phyloP scores from a whole-genome alignment of 805 yeast species.

The Wickerhamiella allomyrinae region DNA sequence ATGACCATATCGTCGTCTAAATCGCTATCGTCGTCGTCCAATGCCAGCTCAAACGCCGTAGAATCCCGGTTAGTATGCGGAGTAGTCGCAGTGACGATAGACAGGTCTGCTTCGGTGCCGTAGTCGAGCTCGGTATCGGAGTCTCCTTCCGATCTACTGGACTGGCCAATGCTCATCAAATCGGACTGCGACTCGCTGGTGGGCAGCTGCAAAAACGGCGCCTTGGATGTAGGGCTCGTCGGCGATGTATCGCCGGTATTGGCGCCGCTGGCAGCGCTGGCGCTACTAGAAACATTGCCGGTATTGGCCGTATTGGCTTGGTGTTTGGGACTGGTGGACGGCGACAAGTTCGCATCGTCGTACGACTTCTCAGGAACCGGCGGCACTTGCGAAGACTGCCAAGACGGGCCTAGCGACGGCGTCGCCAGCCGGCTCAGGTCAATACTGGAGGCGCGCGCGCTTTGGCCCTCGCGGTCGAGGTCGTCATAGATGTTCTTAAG shows the following conservation, averaged over 20 bases:
- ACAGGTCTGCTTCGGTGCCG: constrained; percentile 5
- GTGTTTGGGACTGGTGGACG: neutral
- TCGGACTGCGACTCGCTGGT: neutral
- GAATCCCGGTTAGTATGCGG: constrained; percentile 13
- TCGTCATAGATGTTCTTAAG: constrained; percentile 19
- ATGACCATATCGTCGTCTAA: constrained; percentile 29
- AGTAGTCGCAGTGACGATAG: constrained; percentile 1
- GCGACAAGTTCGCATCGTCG: neutral
- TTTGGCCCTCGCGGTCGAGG: constrained; percentile 6
- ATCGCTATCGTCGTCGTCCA: constrained; percentile 28
- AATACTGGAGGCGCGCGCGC: constrained; percentile 1
- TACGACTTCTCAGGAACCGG: neutral
- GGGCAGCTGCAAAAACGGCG: neutral
- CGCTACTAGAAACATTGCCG: neutral
- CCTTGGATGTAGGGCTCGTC: neutral
- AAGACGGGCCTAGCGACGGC: neutral
- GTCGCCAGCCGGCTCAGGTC: neutral
- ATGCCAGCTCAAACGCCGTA: constrained; percentile 25
- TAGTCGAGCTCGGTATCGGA: constrained; percentile 8
- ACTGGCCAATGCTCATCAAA: neutral
- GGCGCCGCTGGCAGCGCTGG: neutral
- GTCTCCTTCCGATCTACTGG: constrained; percentile 8
- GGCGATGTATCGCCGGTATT: neutral
- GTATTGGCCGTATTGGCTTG: neutral
- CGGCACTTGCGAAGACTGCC: neutral